Base-by-base conservation (phyloP, 169 alveolate genomes). In the Plasmodium yoelii region DNA sequence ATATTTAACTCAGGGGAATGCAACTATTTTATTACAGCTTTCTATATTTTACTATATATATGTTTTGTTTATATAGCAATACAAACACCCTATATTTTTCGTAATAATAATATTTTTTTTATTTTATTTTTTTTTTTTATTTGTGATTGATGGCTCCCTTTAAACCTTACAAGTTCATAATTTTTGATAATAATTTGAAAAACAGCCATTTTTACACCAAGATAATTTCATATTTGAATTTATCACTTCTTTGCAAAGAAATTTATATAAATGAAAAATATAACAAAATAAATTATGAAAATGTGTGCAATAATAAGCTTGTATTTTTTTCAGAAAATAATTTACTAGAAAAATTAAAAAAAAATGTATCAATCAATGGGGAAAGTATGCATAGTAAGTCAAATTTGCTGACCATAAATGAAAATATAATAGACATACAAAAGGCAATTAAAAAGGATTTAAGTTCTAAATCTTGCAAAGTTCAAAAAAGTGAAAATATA, bases 201-300 rank as follows among this genome's bases (percentile, higher is more conserved):
- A 82, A 68, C 55, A 65, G 39, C 22, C 22, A 65, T 5, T 68
- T 67, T 13, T 39, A 82, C 67, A 68, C 44, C 28, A 68, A 57
- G 51, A 55, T 82, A 57, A 82, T 82, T 19, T 24, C 70, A 19
- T 63, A 55, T 51, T 84, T 82, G 10, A 63, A 82, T 13, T 69
- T 68, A 19, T 82, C 90, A 53, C 18, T 82, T 46, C 56, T 82
- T 18, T 82, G 90, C 53, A 61, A 82, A 68, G 90, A 82, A 57
- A 82, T 82, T 47, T 82, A 69, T 44, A 13, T 82, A 55, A 82
- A 15, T 69, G 90, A 82, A 44, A 44, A 67, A 26, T 56, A 57
- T 65, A 34, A 60, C n/a, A 59, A 57, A 13, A 67, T 67, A 56
- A 67, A 55, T 8, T 82, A 82, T 47, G 84, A 82, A 12, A 22